Evolutionary conservation across 2,329 filamentous ascomycete genomes (phyloP), one percentile per base, ranked within the genome.

Genomic region (Diaporthe longicolla): DNA sequence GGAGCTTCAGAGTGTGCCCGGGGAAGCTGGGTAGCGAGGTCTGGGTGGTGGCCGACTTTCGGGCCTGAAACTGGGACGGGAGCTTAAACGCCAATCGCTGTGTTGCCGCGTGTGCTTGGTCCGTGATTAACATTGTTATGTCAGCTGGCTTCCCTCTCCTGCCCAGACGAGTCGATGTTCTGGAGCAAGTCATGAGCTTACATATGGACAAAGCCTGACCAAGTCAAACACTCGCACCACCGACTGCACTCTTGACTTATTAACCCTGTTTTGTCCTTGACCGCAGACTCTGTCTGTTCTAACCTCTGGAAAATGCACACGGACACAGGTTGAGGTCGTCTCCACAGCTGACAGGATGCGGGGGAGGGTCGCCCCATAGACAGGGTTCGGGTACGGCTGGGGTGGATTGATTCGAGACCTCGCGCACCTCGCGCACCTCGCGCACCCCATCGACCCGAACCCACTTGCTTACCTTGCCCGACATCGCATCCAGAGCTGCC

Each of bases 31-130:
- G 45, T 48, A 48, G 35, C 50, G 61, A 37, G 43, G 54, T 61
- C 69, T 52, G 71, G 40, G 45, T 61, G 66, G 71, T 54, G 71
- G 61, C 35, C 69, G 58, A 58, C 57, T 65, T 71, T 73, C 29
- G 37, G 70, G 63, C 70, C 70, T 59, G 73, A 75, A 73, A 66
- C 73, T 29, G 45, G 13, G 21, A 15, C 43, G 43, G 73, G 37
- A 63, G 45, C 17, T 59, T 61, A 58, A 58, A 35, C 45, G 29
- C 73, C 73, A 75, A 73, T 73, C 71, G 52, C 52, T 63, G 50
- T 8, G 40, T 63, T 21, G 4, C 40, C 58, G 58, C 37, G 24
- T 45, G 43, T 19, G 43, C 43, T 19, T 40, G 35, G 40, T 17
- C 6, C 13, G 37, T 24, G 26, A n/a, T n/a, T n/a, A n/a, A n/a